A percentile compares a stretch with the other conserved stretches of the same genome.
These are phyloP conservation scores for Plasmodium blacklocki DNA, from an alignment of 169 alveolate genomes.

Conservation along the genomic window DNA sequence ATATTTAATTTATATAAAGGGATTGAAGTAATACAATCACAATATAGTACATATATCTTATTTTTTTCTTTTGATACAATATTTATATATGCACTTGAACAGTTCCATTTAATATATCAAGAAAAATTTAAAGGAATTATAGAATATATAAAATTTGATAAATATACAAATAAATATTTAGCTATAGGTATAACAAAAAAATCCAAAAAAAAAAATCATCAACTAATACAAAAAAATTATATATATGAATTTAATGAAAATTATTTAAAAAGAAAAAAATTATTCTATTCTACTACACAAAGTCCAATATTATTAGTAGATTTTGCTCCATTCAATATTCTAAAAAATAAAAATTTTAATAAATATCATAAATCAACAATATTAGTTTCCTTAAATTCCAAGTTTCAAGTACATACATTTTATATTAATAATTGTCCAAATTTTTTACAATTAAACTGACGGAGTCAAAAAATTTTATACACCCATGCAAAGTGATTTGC, in stretches of 20 bases:
- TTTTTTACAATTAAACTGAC: constrained; percentile 22
- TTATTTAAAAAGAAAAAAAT: constrained; percentile 37
- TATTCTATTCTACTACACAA: constrained; percentile 30
- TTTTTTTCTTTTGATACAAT: constrained; percentile 41
- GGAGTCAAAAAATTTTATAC: neutral
- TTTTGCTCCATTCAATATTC: constrained; percentile 45
- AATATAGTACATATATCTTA: constrained; percentile 4
- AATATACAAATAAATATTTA: neutral
- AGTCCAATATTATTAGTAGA: constrained; percentile 47
- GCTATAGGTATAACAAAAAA: constrained; percentile 58
- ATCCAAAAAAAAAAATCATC: constrained; percentile 1
- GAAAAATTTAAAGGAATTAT: constrained; percentile 48
- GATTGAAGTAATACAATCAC: constrained; percentile 17
- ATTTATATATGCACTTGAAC: constrained; percentile 31
- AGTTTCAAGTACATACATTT: constrained; percentile 48
- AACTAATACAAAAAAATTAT: constrained; percentile 38
- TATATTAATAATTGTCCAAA: constrained; percentile 44
- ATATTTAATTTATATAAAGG: constrained; percentile 55
- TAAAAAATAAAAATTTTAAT: constrained; percentile 7
- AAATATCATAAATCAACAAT: constrained; percentile 14
- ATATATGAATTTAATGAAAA: constrained; percentile 32
- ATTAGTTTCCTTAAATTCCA: constrained; percentile 45
- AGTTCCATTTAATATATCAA: constrained; percentile 39
- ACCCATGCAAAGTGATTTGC: neutral
- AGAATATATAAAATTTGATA: constrained; percentile 57